Percentiles rank a stretch among this genome's conserved stretches.
These are phyloP conservation scores for Coniferiporia weirii DNA, from an alignment of 1,284 basidiomycete species.

Conservation along the genomic window DNA sequence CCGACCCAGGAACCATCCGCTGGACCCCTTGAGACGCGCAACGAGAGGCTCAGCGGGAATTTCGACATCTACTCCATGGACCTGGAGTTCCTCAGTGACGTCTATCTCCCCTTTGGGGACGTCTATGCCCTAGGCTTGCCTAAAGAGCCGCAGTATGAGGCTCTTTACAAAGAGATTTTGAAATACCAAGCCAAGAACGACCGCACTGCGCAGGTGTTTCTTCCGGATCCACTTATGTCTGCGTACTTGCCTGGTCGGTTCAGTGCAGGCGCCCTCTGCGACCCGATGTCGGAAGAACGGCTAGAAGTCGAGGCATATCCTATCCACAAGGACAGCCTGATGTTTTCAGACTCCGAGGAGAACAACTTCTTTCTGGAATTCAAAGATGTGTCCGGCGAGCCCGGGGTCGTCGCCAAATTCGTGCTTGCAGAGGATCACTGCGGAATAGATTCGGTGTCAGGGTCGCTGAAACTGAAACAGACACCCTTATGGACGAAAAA, in stretches of 20 bases:
- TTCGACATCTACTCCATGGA: slow-evolving; percentile 38
- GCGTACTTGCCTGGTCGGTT: slow-evolving; percentile 19
- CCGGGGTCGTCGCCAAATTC: neutral
- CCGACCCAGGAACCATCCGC: neutral
- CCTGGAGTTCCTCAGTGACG: slow-evolving; percentile 30
- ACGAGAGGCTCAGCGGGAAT: slow-evolving; percentile 25
- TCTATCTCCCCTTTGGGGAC: slow-evolving; percentile 27
- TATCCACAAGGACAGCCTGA: slow-evolving; percentile 14
- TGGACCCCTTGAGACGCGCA: neutral
- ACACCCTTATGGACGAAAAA: neutral
- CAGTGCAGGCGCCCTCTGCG: slow-evolving; percentile 22
- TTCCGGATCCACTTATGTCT: slow-evolving; percentile 20
- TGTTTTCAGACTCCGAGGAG: neutral
- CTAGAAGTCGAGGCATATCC: slow-evolving; percentile 29
- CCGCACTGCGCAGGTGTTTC: slow-evolving; percentile 29
- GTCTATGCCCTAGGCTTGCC: slow-evolving; percentile 26
- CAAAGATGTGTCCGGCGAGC: neutral
- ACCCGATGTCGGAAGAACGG: slow-evolving; percentile 33
- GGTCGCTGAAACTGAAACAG: neutral
- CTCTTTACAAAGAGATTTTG: slow-evolving; percentile 32
- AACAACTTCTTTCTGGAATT: neutral
- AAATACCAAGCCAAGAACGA: slow-evolving; percentile 35
- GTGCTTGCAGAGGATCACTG: neutral
- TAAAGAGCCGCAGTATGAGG: slow-evolving; percentile 26
- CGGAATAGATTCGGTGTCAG: neutral